Conservation (phyloP, 257 asterid species). For the Lavandula angustifolia region DNA sequence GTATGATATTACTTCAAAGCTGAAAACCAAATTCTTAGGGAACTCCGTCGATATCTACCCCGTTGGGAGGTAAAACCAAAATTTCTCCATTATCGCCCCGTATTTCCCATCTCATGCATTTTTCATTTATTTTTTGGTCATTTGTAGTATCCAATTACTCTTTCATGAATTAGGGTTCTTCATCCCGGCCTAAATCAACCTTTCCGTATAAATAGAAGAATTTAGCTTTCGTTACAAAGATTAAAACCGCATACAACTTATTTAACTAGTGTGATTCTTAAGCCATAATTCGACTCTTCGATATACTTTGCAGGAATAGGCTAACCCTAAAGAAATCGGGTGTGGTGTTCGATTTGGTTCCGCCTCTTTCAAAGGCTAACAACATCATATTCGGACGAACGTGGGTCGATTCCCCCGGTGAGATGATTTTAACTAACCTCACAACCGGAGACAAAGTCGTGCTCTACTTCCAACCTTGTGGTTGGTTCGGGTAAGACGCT, state of each 20-base stretch:
- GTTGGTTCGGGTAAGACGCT: slow-evolving; percentile 88
- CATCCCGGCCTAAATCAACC: neutral
- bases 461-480: slow-evolving; percentile 96
- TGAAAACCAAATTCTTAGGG: slow-evolving; percentile 89
- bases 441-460: slow-evolving; percentile 97
- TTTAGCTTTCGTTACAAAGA: neutral
- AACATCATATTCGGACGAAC: slow-evolving; percentile 96
- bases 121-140: neutral
- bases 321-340: slow-evolving; percentile 84
- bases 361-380: slow-evolving; percentile 96
- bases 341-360: slow-evolving; percentile 85
- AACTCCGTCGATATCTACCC: slow-evolving; percentile 94
- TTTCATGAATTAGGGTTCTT: neutral
- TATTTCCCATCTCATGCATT: neutral
- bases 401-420: slow-evolving; percentile 97
- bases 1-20: slow-evolving; percentile 89
- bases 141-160: neutral
- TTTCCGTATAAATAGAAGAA: neutral
- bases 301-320: slow-evolving; percentile 63
- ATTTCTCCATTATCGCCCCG: neutral
- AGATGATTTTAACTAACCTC: slow-evolving; percentile 85
- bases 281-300: neutral
- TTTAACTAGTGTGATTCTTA: neutral
- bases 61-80: slow-evolving; percentile 81
- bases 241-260: neutral